Evolutionary conservation across 2,329 filamentous ascomycete genomes (phyloP).

Genomic region (Colletotrichum shisoi): DNA sequence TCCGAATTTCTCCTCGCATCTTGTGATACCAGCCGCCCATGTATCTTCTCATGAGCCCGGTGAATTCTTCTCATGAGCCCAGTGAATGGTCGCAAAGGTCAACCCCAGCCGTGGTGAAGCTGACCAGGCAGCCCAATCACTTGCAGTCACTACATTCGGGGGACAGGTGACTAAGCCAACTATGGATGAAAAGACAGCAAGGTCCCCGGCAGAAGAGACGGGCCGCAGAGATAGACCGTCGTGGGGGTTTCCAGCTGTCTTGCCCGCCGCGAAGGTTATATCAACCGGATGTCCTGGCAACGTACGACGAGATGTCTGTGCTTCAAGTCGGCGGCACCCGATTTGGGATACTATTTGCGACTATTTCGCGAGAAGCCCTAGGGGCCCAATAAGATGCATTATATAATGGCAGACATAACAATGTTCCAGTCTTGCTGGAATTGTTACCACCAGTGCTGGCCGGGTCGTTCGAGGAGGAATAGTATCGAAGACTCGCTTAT

Average conservation of each 20-base stretch:
- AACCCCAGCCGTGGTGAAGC: neutral
- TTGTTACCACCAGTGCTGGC: too few species aligned
- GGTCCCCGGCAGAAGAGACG: neutral
- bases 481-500: neutral
- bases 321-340: too few species aligned
- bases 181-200: neutral
- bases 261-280: neutral
- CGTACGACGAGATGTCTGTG: too few species aligned
- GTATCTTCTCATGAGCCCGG: too few species aligned
- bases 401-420: too few species aligned
- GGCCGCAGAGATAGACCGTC: neutral
- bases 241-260: neutral
- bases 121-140: neutral
- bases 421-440: too few species aligned
- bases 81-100: neutral
- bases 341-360: too few species aligned
- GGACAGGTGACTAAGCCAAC: neutral
- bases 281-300: neutral
- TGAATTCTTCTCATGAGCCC: too few species aligned
- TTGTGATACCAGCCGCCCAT: too few species aligned
- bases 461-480: too few species aligned
- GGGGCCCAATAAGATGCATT: too few species aligned
- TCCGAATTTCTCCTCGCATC: accelerated
- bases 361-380: too few species aligned
- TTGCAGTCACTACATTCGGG: neutral